Evolutionary conservation across 306 rosid genomes (phyloP), one percentile per base, ranked within the genome.

Genomic region (Biancaea sappan): DNA sequence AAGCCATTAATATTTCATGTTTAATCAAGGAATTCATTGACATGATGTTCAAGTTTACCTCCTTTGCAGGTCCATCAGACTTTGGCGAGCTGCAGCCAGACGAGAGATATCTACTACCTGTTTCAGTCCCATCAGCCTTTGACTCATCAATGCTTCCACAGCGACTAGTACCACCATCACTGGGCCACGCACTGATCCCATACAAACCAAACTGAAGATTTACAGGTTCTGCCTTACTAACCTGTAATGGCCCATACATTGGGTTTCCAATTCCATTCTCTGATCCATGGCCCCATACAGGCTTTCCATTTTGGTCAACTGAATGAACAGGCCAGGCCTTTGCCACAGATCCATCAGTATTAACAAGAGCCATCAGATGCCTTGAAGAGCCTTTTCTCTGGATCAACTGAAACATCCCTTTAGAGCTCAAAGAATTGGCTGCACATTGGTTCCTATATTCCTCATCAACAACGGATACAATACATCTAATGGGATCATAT

Each of bases 321-420:
- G 97, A 80, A 75, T 88, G 83, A 75, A 91, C 88, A 66, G 97
- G 97, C 97, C 97, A 91, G 43, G 97, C 91, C 88, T 81, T 91
- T 9, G 97, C 97, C 59, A 91, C 92, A 25, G 97, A 87, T 52
- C 97, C 97, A 72, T 91, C 94, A 61, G 80, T 87, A 77, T 91
- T 91, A n/a, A 91, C 87, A 79, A 91, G 94, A 62, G 97, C 91
- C 92, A 91, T 86, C 48, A 91, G 81, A 69, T 91, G 85, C 82
- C 94, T 84, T 16, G 92, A 89, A 35, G 97, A 91, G 64, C 97
- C 97, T 84, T 87, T 67, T 67, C 97, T 91, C 79, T 91, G 97
- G 75, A 91, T 87, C 84, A 91, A 68, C 51, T 91, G 94, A 82
- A 91, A 88, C 97, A 91, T 91, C 48, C 97, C 94, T 82, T 91